Base-by-base conservation (phyloP, 208 protist genomes). In the Trypanosoma theileri region DNA sequence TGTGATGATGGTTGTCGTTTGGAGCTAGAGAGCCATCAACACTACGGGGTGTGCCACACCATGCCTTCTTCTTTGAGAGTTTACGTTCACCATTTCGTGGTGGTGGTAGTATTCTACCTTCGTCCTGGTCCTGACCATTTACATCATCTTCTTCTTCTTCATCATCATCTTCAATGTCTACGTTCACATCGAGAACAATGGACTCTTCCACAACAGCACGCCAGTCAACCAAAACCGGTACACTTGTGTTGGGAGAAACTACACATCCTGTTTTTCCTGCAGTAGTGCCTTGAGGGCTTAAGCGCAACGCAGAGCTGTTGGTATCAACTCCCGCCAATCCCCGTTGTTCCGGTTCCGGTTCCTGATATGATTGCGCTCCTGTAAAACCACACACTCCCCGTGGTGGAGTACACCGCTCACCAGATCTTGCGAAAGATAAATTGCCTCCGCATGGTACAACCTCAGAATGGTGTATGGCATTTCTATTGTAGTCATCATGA, bases 201-300 rank as follows among this genome's bases (percentile, higher is more conserved):
- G 51, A 58, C 35, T 66, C 51, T 12, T 66, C 61, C 51, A 66
- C 21, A 24, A 66, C 48, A 58, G 48, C 46, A 16, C 57, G 48
- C 51, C 61, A 66, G 24, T 66, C 51, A 44, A 66, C 61, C n/a
- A 66, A 46, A 17, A 58, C 40, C 2, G 51, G 61, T 45, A 50
- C 35, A 54, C 50, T 66, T 12, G 51, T 66, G 40, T 58, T 52
- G 14, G 41, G 12, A 24, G 45, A 50, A 41, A 53, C 7, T 17
- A 2, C 10, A 63, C 21, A 48, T 48, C 4, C 11, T 3, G 1
- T 48, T 48, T 14, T 11, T 48, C 10, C 16, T 48, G 13, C 16
- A n/a, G 1, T 48, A 1, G 11, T 17, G 16, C 3, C 16, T 48
- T 48, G 16, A 1, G 13, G 44, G 44, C 3, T 12, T n/a, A 48